A percentile compares a stretch with the other conserved stretches of the same genome.
These are phyloP conservation scores for Cerioporus squamosus DNA, from an alignment of 1,284 basidiomycete species.

Conservation along the genomic window DNA sequence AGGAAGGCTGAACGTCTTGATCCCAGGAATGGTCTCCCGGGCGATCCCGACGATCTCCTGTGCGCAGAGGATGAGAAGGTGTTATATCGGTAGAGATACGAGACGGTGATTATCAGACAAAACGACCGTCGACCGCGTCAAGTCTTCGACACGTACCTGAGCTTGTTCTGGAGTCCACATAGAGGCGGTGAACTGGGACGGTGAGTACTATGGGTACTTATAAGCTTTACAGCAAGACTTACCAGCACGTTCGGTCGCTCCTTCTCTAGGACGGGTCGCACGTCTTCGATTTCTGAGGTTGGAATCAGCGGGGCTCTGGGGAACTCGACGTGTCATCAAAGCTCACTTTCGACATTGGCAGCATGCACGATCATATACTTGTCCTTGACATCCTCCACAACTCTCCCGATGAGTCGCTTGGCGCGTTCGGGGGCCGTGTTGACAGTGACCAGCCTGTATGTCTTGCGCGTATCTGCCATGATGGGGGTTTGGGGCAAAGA, in stretches of 20 bases:
- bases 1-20: conserved; percentile 29
- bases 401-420: conserved; percentile 25
- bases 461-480: not conserved
- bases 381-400: conserved; percentile 29
- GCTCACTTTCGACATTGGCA: conserved; percentile 27
- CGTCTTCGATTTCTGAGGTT: conserved; percentile 22
- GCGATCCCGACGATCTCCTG: conserved; percentile 29
- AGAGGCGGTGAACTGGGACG: conserved; percentile 26
- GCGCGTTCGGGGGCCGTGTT: conserved; percentile 31
- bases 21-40: conserved; percentile 17
- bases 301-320: not conserved
- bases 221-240: not conserved
- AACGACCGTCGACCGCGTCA: not conserved
- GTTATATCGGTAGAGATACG: too few relatives aligned
- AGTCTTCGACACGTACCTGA: conserved; percentile 11
- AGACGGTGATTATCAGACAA: not conserved
- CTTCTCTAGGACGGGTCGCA: conserved; percentile 17
- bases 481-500: too few relatives aligned
- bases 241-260: conserved; percentile 27
- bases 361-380: conserved; percentile 24
- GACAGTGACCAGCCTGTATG: conserved; percentile 25
- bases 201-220: not conserved
- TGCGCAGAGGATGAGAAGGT: too few relatives aligned
- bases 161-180: conserved; percentile 30
- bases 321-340: not conserved